phyloP scores from a whole-genome alignment of 2,329 filamentous ascomycete species.

The Amauroascus niger region DNA sequence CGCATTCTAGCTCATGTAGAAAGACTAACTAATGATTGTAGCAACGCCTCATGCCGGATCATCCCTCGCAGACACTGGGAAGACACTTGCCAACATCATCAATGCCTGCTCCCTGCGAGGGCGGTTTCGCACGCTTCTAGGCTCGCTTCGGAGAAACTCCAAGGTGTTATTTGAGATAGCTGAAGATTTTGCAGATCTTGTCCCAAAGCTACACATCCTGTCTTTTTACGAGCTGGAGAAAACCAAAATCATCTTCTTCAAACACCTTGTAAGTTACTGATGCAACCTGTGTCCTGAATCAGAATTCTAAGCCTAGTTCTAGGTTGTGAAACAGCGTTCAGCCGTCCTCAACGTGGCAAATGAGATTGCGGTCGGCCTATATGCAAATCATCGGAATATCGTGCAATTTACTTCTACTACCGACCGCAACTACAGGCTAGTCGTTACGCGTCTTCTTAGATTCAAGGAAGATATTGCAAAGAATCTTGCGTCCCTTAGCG shows the following conservation, averaged over 20 bases:
- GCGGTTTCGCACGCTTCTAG: neutral
- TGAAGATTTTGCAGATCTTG: slow-evolving; percentile 25
- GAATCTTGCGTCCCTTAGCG: neutral
- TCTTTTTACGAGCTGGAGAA: slow-evolving; percentile 12
- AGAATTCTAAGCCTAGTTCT: neutral
- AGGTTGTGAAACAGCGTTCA: slow-evolving; percentile 10
- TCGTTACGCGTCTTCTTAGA: slow-evolving; percentile 1
- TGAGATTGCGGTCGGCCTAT: slow-evolving; percentile 5
- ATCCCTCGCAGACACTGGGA: neutral
- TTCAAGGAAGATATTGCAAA: neutral
- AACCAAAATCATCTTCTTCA: neutral
- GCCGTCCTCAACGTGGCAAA: slow-evolving; percentile 8
- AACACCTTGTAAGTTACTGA: neutral
- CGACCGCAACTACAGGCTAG: slow-evolving; percentile 8
- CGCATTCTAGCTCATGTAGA: slow-evolving; percentile 5
- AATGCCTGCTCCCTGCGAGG: neutral
- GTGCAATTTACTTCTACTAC: slow-evolving; percentile 6
- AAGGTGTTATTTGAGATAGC: slow-evolving; percentile 34
- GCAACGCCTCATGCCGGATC: slow-evolving; percentile 26
- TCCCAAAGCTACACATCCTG: slow-evolving; percentile 5
- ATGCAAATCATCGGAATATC: slow-evolving; percentile 11
- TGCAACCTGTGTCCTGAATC: neutral
- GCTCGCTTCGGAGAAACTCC: slow-evolving; percentile 41
- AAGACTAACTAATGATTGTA: neutral
- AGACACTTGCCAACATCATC: neutral